Evolutionary conservation across 176 grass and related monocot species (phyloP).

Genomic region (Oryza longistaminata): DNA sequence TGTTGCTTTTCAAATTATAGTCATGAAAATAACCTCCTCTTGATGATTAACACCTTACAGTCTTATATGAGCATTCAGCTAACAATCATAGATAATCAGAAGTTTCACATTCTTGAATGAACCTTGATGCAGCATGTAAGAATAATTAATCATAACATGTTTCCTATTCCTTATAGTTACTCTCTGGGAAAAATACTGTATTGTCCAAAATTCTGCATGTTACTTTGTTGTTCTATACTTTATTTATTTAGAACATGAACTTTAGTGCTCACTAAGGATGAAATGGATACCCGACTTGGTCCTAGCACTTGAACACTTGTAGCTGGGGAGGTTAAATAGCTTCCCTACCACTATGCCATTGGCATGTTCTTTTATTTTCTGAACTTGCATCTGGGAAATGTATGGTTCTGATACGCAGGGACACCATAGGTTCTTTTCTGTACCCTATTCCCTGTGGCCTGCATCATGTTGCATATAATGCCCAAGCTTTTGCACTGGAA

Average conservation of each 20-base stretch:
- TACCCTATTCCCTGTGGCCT: neutral
- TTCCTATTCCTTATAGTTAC: neutral
- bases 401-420: neutral
- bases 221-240: neutral
- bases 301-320: neutral
- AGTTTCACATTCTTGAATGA: neutral
- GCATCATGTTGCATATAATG: neutral
- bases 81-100: neutral
- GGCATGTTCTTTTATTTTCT: neutral
- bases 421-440: constrained; percentile 15
- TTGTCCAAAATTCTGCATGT: neutral
- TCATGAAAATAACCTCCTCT: neutral
- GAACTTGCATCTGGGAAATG: neutral
- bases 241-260: neutral
- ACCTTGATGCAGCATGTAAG: neutral
- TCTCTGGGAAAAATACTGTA: neutral
- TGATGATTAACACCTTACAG: neutral
- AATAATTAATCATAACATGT: neutral
- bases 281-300: neutral
- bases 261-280: neutral
- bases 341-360: neutral
- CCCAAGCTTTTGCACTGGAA: constrained; percentile 15
- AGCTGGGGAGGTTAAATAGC: neutral
- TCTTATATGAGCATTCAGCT: constrained; percentile 12
- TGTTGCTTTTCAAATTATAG: neutral